phyloP scores from a whole-genome alignment of 177 flowering plant genomes.

The Vitis hybrid region DNA sequence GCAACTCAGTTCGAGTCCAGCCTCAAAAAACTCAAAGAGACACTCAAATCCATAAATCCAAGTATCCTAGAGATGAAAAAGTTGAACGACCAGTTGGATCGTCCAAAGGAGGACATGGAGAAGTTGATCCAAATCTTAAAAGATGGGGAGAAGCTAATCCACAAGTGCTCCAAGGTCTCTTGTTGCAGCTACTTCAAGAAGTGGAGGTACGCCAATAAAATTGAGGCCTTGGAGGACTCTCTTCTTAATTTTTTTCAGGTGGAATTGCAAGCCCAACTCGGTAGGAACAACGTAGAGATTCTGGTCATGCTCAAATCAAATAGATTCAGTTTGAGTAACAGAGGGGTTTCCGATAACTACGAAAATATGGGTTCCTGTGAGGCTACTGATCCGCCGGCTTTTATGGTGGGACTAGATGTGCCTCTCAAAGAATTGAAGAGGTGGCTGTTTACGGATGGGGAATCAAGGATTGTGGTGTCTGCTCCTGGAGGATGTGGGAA shows the following conservation, averaged over 20 bases:
- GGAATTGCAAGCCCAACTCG: neutral
- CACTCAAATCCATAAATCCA: neutral
- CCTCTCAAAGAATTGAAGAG: constrained; percentile 18
- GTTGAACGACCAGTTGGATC: neutral
- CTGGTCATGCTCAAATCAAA: neutral
- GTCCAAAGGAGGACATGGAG: neutral
- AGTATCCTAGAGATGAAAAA: neutral
- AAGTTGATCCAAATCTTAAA: neutral
- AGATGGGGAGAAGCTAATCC: constrained; percentile 4
- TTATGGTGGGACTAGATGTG: constrained; percentile 14
- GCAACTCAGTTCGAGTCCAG: neutral
- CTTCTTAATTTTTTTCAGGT: neutral
- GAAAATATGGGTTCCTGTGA: neutral
- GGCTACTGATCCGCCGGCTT: neutral
- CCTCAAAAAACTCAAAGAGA: neutral
- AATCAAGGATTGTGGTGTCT: neutral
- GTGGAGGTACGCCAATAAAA: neutral
- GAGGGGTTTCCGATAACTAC: neutral
- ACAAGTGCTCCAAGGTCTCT: constrained; percentile 1
- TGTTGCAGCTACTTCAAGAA: neutral
- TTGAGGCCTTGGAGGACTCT: neutral
- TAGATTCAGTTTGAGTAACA: neutral
- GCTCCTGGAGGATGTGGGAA: constrained; percentile 23
- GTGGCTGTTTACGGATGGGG: neutral
- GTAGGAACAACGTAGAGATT: neutral